A percentile compares a stretch with the other conserved stretches of the same genome.
These are phyloP conservation scores for Rhinocladiella similis DNA, from an alignment of 2,329 filamentous ascomycete species.

Conservation along the genomic window DNA sequence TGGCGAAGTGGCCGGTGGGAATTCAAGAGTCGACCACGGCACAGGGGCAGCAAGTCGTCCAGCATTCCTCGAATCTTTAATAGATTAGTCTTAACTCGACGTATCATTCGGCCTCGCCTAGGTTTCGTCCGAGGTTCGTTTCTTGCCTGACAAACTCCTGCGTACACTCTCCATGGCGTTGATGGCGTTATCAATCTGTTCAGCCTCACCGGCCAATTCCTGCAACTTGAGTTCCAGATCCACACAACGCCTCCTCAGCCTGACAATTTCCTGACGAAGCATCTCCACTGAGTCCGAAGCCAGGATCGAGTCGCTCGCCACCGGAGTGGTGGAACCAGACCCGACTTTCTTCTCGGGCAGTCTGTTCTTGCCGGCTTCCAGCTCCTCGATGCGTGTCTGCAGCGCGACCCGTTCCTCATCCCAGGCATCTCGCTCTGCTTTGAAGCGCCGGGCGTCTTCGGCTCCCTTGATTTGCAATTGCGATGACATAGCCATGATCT, in stretches of 20 bases:
- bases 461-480: slow-evolving; percentile 45
- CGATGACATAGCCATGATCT: slow-evolving; percentile 53
- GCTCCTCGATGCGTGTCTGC: slow-evolving; percentile 36
- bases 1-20: no score
- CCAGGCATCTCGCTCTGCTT: slow-evolving; percentile 39
- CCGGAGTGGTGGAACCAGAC: slow-evolving; percentile 20
- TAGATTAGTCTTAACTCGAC: no score
- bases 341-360: slow-evolving; percentile 13
- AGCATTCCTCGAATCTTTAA: neutral
- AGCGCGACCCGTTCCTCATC: slow-evolving; percentile 38
- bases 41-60: neutral
- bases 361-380: slow-evolving; percentile 32
- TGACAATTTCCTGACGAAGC: slow-evolving; percentile 27
- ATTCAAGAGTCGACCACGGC: no score
- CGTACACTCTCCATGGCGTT: slow-evolving; percentile 37
- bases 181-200: slow-evolving; percentile 24
- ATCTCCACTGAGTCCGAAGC: slow-evolving; percentile 27
- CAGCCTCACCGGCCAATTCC: slow-evolving; percentile 24
- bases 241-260: slow-evolving; percentile 21
- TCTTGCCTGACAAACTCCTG: slow-evolving; percentile 14
- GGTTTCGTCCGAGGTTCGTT: slow-evolving; percentile 15
- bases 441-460: slow-evolving; percentile 45
- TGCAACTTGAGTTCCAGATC: slow-evolving; percentile 26
- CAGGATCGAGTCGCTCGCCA: slow-evolving; percentile 23
- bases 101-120: slow-evolving; percentile 5